phyloP scores from a whole-genome alignment of 306 rosid species.

The Citrullus amarus region DNA sequence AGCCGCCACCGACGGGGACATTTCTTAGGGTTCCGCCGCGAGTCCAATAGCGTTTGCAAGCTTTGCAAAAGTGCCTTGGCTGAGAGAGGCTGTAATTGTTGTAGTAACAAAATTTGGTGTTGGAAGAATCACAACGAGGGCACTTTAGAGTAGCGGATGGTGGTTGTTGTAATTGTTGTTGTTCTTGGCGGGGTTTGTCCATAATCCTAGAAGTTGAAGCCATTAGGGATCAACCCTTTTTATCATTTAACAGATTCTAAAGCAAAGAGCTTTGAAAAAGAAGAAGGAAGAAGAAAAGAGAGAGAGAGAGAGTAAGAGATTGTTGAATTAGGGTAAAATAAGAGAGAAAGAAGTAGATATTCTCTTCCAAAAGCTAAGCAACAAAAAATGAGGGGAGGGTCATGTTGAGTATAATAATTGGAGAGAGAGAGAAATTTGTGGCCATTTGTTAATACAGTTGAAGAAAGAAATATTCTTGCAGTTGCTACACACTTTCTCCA shows the following conservation, averaged over 20 bases:
- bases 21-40: constrained; percentile 87
- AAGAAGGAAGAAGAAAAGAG: constrained; percentile 4
- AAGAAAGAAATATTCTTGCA: constrained; percentile 40
- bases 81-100: constrained; percentile 94
- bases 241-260: constrained; percentile 41
- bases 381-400: constrained; percentile 40
- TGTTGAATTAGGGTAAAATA: constrained; percentile 40
- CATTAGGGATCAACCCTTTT: constrained; percentile 25
- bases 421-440: constrained; percentile 39
- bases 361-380: constrained; percentile 72
- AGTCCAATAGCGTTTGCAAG: constrained; percentile 97
- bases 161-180: constrained; percentile 23
- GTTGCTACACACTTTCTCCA: constrained; percentile 44
- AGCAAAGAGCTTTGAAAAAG: not conserved
- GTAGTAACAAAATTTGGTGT: constrained; percentile 94
- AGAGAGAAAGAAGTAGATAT: constrained; percentile 37
- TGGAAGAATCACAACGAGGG: constrained; percentile 88
- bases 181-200: constrained; percentile 54
- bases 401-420: constrained; percentile 71
- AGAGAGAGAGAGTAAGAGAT: constrained; percentile 23
- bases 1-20: constrained; percentile 92
- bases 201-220: constrained; percentile 34
- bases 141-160: constrained; percentile 48
- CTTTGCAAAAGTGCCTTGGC: constrained; percentile 93
- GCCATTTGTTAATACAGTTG: constrained; percentile 52